Evolutionary conservation across 441 rosid genomes (phyloP).

Genomic region (Flueggea neowawraea): DNA sequence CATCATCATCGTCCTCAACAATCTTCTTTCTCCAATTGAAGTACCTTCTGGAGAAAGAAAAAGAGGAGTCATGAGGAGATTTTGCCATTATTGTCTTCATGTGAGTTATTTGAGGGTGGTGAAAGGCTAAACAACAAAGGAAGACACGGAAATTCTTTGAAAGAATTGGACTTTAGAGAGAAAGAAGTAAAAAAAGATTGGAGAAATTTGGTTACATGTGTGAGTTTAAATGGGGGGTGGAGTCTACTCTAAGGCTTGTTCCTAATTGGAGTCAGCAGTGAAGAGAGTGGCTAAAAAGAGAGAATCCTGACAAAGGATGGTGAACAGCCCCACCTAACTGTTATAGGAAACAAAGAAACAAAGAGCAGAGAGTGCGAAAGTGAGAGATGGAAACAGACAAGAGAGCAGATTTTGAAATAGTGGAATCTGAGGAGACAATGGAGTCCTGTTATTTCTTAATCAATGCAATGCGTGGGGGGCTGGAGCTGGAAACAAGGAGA

Average conservation of each 20-base stretch:
- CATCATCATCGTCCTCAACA: constrained; percentile 44
- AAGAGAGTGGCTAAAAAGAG: constrained; percentile 8
- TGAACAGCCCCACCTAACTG: constrained; percentile 65
- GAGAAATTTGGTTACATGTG: constrained; percentile 31
- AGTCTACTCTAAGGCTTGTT: too few relatives aligned
- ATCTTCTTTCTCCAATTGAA: constrained; percentile 77
- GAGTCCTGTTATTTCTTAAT: constrained; percentile 58
- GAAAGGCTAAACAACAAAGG: background rate
- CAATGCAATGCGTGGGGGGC: constrained; percentile 23
- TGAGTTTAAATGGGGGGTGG: background rate
- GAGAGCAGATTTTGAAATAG: constrained; percentile 3
- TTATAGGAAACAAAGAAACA: constrained; percentile 13
- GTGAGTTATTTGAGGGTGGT: too few relatives aligned
- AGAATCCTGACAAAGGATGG: constrained; percentile 48
- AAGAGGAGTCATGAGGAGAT: constrained; percentile 48
- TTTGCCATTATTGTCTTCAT: constrained; percentile 69
- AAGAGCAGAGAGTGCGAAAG: constrained; percentile 12
- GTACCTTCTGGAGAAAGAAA: constrained; percentile 57
- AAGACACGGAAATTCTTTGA: constrained; percentile 5
- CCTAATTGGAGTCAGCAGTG: constrained; percentile 15
- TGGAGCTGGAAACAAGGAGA: constrained; percentile 8
- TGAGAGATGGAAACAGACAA: constrained; percentile 14
- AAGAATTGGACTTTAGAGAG: background rate
- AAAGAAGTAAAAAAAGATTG: constrained; percentile 12
- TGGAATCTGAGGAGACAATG: constrained; percentile 55